Evolutionary conservation across 352 stramenopile species (phyloP).

Genomic region (Halophytophthora batemanensis): DNA sequence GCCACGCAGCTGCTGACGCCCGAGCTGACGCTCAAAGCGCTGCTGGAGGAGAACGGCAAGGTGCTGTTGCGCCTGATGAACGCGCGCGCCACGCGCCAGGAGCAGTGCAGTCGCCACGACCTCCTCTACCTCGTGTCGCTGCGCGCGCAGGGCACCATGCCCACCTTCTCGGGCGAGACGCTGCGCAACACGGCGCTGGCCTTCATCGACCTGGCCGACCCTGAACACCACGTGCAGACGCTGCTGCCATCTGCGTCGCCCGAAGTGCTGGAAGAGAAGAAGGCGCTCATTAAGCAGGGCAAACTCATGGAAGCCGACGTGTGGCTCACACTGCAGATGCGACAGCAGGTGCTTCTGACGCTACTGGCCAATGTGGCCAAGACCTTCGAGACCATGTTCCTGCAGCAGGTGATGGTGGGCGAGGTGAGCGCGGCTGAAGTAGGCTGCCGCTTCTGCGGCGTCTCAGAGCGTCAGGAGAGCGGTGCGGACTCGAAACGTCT

Average conservation of each 20-base stretch:
- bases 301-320: slow-evolving; percentile 82
- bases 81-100: slow-evolving; percentile 54
- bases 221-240: slow-evolving; percentile 76
- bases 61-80: slow-evolving; percentile 74
- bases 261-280: slow-evolving; percentile 55
- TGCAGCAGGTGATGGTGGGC: slow-evolving; percentile 67
- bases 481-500: slow-evolving; percentile 15
- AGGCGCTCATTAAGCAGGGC: slow-evolving; percentile 60
- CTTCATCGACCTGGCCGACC: slow-evolving; percentile 73
- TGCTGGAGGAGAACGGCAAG: slow-evolving; percentile 82
- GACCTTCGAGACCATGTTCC: slow-evolving; percentile 84
- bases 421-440: slow-evolving; percentile 55
- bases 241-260: slow-evolving; percentile 63
- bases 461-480: slow-evolving; percentile 30
- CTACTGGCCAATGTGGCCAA: slow-evolving; percentile 80
- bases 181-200: slow-evolving; percentile 73
- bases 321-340: slow-evolving; percentile 84
- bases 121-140: slow-evolving; percentile 67
- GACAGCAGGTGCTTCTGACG: slow-evolving; percentile 76
- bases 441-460: slow-evolving; percentile 69
- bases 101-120: slow-evolving; percentile 77
- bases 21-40: slow-evolving; percentile 65
- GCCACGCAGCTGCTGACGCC: slow-evolving; percentile 69
- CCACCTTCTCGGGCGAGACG: slow-evolving; percentile 81
- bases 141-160: slow-evolving; percentile 63